Conservation (phyloP, 176 grass and related monocot species). For the Calamus simplicifolius region DNA sequence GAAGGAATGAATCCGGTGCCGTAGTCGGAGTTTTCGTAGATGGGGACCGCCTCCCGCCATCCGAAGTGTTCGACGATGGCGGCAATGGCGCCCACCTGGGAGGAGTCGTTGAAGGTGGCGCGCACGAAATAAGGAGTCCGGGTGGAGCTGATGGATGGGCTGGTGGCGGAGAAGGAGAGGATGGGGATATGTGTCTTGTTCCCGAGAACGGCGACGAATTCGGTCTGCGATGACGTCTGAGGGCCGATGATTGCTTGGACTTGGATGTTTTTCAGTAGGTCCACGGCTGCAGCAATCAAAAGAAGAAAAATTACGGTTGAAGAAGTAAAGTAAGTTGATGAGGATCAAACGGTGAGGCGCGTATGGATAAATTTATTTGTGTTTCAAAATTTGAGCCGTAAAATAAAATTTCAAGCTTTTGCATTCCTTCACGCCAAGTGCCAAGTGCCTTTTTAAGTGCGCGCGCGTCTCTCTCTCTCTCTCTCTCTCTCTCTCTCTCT, state of each 20-base stretch:
- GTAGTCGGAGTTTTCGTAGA: slow-evolving; percentile 41
- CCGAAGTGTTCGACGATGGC: slow-evolving; percentile 37
- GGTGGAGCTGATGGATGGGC: slow-evolving; percentile 19
- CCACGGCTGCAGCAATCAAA: slow-evolving; percentile 4
- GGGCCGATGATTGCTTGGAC: slow-evolving; percentile 45
- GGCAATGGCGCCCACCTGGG: slow-evolving; percentile 27
- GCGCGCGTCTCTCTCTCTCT: too few species aligned
- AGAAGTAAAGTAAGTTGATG: too few species aligned
- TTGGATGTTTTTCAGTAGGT: slow-evolving; percentile 34
- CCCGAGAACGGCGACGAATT: slow-evolving; percentile 33
- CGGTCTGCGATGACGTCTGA: slow-evolving; percentile 38
- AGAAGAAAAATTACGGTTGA: too few species aligned
- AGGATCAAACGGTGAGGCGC: too few species aligned
- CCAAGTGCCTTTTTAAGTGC: too few species aligned
- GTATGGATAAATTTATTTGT: too few species aligned
- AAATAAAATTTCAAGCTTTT: too few species aligned
- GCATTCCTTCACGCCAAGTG: too few species aligned
- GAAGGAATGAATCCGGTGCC: slow-evolving; percentile 12
- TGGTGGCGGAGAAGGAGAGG: slow-evolving; percentile 45
- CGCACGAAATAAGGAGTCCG: slow-evolving; percentile 38
- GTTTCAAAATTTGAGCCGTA: too few species aligned
- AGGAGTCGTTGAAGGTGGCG: slow-evolving; percentile 21
- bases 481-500: too few species aligned
- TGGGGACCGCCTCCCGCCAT: slow-evolving; percentile 22
- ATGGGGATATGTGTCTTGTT: slow-evolving; percentile 36